Base-by-base conservation (phyloP, 2,329 filamentous ascomycete genomes). In the Aspergillus novoparasiticus region DNA sequence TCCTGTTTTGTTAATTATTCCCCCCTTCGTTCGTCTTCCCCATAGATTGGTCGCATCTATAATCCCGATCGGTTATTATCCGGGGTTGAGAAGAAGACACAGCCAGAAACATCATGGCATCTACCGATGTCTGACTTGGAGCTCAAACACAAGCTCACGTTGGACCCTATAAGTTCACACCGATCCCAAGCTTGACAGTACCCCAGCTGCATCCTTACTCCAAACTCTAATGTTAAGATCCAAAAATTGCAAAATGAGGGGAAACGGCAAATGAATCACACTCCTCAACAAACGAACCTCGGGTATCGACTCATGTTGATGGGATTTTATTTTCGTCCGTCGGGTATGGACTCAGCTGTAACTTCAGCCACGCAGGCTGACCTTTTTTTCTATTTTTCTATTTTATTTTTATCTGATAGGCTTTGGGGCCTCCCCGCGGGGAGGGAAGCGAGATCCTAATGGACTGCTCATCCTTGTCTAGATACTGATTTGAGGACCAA, bases 371-470 rank as follows among this genome's bases (percentile, higher is more conserved):
- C 48, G 19, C 23, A 34, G 36, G 10, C 45, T 34, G 36, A 39
- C 36, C 16, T 39, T 28, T 30, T 36, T 41, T 32, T 23, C 34
- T 50, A 16, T 55, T 30, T 21, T 43, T 57, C 34, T 30, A 36
- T 56, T 41, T n/a, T 48, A 48, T 34, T 59, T 54, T 54, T 48
- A 30, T 36, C 28, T 41, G 26, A 28, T 6, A 28, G 26, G 26
- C 26, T 28, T 28, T 64, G 68, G 70, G 64, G 26, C 62, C 62
- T 71, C 69, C 69, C 71, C 71, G 71, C 71, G 68, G 70, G 68
- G 67, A 65, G 62, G 66, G 51, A 57, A 66, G 36, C 53, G 61
- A 67, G 65, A 69, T 69, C 61, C 62, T 58, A 58, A 65, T 57
- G 54, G 57, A 32, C 45, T 59, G 51, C 36, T 51, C 32, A 57